phyloP scores from a whole-genome alignment of 805 yeast genomes.

The Candida ficus region DNA sequence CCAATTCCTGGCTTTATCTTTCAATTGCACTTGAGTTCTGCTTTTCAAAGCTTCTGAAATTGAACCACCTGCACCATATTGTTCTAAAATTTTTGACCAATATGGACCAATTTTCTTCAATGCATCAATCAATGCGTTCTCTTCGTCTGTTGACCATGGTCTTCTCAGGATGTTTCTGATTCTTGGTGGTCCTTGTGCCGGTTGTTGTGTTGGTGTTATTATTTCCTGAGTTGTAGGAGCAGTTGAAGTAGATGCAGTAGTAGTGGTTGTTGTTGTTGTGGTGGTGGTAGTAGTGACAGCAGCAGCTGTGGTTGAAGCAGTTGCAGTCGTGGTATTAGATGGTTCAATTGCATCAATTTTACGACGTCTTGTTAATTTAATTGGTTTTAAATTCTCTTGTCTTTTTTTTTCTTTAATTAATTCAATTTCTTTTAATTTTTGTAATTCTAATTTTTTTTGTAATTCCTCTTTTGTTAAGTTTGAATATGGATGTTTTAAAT shows the following conservation, averaged over 20 bases:
- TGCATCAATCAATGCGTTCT: constrained; percentile 76
- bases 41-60: constrained; percentile 79
- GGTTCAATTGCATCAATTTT: no score
- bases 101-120: constrained; percentile 80
- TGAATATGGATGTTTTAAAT: constrained; percentile 2
- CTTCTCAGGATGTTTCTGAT: constrained; percentile 41
- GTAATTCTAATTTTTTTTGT: constrained; percentile 14
- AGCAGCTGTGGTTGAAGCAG: background rate
- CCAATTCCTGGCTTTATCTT: constrained; percentile 96
- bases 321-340: no score
- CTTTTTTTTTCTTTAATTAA: constrained; percentile 13
- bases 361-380: no score
- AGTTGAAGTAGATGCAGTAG: background rate
- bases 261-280: background rate
- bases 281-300: background rate
- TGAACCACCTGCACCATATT: constrained; percentile 93
- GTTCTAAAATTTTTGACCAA: constrained; percentile 86
- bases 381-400: constrained; percentile 4
- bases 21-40: constrained; percentile 85
- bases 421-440: constrained; percentile 12
- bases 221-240: no score
- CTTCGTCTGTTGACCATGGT: constrained; percentile 88
- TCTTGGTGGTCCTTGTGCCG: constrained; percentile 16
- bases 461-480: constrained; percentile 21
- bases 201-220: background rate